Conservation (phyloP, 768 basidiomycete genomes). For the Russula emetica region DNA sequence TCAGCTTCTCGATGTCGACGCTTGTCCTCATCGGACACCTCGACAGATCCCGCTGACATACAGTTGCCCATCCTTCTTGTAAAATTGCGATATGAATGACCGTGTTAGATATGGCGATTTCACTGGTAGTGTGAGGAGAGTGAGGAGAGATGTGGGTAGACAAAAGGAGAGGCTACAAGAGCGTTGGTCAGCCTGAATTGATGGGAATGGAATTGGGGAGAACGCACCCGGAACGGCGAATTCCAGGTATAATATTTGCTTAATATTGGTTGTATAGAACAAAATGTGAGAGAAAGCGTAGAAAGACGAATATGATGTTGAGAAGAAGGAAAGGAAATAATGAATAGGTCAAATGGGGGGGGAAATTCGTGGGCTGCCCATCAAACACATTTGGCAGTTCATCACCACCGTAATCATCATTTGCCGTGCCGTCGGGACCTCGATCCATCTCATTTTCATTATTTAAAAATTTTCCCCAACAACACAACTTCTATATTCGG, state of each 20-base stretch:
- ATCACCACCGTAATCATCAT: not conserved
- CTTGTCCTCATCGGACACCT: slow-evolving; percentile 67
- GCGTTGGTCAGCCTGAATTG: not conserved
- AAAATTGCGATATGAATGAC: not conserved
- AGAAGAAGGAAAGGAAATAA: slow-evolving; percentile 11
- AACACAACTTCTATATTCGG: not conserved
- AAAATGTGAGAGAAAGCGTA: no score
- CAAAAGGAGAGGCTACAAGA: slow-evolving; percentile 4
- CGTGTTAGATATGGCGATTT: slow-evolving; percentile 2
- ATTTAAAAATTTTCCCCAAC: not conserved
- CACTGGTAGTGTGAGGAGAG: slow-evolving; percentile 1
- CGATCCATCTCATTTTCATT: not conserved
- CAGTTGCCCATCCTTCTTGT: slow-evolving; percentile 25
- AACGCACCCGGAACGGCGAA: not conserved
- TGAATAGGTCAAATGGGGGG: not conserved
- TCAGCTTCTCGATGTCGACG: slow-evolving; percentile 64
- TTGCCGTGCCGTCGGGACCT: not conserved
- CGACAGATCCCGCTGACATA: slow-evolving; percentile 57
- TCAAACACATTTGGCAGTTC: not conserved
- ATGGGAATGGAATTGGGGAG: not conserved
- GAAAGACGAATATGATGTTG: slow-evolving; percentile 4
- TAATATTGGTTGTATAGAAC: not conserved
- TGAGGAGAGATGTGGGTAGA: slow-evolving; percentile 4
- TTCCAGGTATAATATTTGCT: slow-evolving; percentile 1
- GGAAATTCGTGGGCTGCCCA: not conserved